Conservation (phyloP, 805 yeast species). For the Metschnikowia lachancei region DNA sequence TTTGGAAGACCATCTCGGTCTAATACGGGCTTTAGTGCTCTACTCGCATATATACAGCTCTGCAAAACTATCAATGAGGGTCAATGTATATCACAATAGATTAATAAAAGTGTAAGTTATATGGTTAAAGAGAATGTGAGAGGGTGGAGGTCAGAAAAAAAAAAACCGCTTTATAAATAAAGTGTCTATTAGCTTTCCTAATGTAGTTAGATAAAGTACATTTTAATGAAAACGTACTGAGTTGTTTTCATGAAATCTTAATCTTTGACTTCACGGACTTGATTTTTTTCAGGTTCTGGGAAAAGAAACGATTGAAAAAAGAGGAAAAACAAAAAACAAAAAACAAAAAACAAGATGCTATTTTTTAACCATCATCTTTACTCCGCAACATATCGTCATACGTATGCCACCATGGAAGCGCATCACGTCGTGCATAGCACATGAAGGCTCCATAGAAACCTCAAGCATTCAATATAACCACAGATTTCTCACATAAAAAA, state of each 20-base stretch:
- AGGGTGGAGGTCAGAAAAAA: not conserved
- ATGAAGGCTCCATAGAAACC: not conserved
- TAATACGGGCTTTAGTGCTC: slow-evolving; percentile 27
- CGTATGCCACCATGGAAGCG: not conserved
- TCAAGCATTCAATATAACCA: not conserved
- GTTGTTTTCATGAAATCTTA: too few relatives aligned
- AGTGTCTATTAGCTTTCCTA: too few relatives aligned
- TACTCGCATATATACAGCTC: slow-evolving; percentile 1
- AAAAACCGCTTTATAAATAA: too few relatives aligned
- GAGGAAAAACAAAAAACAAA: not conserved
- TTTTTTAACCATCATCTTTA: too few relatives aligned
- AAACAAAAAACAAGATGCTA: too few relatives aligned
- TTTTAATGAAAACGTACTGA: too few relatives aligned
- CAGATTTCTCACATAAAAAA: not conserved
- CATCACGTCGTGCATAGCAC: not conserved
- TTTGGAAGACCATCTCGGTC: slow-evolving; percentile 96
- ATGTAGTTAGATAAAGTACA: too few relatives aligned
- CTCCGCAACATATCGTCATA: too few relatives aligned
- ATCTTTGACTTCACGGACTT: too few relatives aligned
- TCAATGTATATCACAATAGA: not conserved
- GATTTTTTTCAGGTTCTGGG: too few relatives aligned
- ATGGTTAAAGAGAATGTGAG: too few relatives aligned
- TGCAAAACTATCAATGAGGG: not conserved
- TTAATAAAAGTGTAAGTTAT: not conserved
- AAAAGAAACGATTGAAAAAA: too few relatives aligned